A percentile compares a stretch with the other conserved stretches of the same genome.
Evolutionary conservation across 768 basidiomycete species (phyloP).

Genomic region (Suillus ampliporus): DNA sequence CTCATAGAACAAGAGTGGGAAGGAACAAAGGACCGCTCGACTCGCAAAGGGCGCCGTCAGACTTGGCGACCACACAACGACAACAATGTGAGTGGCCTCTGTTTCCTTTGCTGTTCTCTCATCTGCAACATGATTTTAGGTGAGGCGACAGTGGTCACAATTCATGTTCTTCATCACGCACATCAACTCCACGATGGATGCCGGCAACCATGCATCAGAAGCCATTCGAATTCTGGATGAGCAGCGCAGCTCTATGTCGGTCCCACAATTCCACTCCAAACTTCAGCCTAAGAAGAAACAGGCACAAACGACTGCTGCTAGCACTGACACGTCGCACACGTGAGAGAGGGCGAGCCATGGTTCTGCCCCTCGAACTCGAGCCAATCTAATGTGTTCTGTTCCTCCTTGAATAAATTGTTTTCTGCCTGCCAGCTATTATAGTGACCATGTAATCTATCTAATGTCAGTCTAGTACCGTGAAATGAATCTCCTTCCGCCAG

Average conservation of each 20-base stretch:
- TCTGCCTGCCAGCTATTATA: too few relatives aligned
- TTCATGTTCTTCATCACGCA: neutral
- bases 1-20: neutral
- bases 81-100: neutral
- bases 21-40: neutral
- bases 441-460: too few relatives aligned
- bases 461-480: too few relatives aligned
- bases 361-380: too few relatives aligned
- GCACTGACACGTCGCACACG: too few relatives aligned
- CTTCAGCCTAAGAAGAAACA: neutral
- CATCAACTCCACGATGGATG: neutral
- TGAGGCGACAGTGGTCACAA: neutral
- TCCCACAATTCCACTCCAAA: neutral
- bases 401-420: too few relatives aligned
- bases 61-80: neutral
- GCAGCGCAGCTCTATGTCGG: neutral
- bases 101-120: neutral
- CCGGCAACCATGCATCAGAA: neutral
- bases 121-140: neutral
- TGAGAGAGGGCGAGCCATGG: too few relatives aligned
- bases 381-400: too few relatives aligned
- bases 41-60: neutral
- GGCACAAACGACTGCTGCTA: neutral
- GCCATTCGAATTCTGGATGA: neutral
- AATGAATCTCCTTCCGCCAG: too few relatives aligned